These are phyloP conservation scores for Coprinellus micaceus DNA, from an alignment of 768 basidiomycete genomes.

Conservation along the genomic window DNA sequence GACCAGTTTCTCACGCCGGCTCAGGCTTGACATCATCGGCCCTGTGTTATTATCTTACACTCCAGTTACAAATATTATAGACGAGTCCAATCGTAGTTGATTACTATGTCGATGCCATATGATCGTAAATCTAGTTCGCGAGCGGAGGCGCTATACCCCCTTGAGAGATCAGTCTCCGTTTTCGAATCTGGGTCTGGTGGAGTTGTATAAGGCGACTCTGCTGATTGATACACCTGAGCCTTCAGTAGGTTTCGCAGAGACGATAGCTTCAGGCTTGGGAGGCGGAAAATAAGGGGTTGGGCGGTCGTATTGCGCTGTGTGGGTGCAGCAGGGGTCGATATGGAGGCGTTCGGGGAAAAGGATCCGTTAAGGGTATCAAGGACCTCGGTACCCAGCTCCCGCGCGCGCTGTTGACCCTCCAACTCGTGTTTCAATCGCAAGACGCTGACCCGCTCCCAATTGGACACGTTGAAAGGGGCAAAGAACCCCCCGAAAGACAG, in stretches of 20 bases:
- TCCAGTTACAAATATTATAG: neutral
- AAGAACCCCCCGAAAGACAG: constrained; percentile 62
- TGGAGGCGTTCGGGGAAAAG: constrained; percentile 1
- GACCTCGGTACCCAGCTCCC: constrained; percentile 6
- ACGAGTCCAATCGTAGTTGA: constrained; percentile 68
- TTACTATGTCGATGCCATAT: constrained; percentile 65
- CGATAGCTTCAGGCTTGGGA: constrained; percentile 2
- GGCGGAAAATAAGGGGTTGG: neutral
- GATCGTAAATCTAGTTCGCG: constrained; percentile 66
- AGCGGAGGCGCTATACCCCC: neutral
- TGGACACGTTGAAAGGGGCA: constrained; percentile 70
- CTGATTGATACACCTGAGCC: too few species aligned
- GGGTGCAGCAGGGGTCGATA: neutral
- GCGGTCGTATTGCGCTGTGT: constrained; percentile 7
- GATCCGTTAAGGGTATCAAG: constrained; percentile 3
- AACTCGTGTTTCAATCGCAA: constrained; percentile 41
- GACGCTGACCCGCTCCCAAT: constrained; percentile 71
- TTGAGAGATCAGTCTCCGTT: too few species aligned
- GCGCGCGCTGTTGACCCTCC: constrained; percentile 30
- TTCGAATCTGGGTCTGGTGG: constrained; percentile 5
- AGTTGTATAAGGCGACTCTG: too few species aligned
- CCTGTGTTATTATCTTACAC: neutral
- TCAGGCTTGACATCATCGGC: neutral
- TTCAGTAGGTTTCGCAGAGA: constrained; percentile 5
- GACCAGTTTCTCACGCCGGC: neutral